Evolutionary conservation across 371 early-diverging fungal species (phyloP).

Genomic region (Apophysomyces sp.): DNA sequence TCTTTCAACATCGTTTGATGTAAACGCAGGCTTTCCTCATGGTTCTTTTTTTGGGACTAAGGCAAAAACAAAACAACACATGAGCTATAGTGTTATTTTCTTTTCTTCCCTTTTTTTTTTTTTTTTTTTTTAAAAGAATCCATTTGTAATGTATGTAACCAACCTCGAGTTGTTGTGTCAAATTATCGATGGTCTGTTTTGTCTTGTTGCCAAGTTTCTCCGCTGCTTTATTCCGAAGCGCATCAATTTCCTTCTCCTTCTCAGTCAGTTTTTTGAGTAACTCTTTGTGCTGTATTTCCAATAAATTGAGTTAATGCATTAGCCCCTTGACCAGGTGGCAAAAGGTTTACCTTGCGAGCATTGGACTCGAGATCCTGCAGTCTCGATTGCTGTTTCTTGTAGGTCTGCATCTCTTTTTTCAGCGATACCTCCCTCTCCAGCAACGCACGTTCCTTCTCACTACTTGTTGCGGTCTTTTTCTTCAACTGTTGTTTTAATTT

Average conservation of each 20-base stretch:
- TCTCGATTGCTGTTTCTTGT: conserved; percentile 5
- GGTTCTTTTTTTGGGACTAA: conserved; percentile 29
- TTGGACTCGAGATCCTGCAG: conserved; percentile 32
- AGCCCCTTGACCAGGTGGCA: not conserved
- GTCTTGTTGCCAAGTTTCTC: conserved; percentile 20
- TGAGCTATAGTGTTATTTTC: not conserved
- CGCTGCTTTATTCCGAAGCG: conserved; percentile 21
- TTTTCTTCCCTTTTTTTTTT: too few species aligned
- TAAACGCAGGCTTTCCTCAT: conserved; percentile 36
- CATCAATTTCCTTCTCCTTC: conserved; percentile 43
- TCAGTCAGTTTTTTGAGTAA: conserved; percentile 30
- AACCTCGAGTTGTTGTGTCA: conserved; percentile 33
- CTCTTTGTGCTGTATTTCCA: conserved; percentile 32
- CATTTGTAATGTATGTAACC: too few species aligned
- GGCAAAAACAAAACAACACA: not conserved
- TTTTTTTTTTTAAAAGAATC: too few species aligned
- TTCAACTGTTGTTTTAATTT: conserved; percentile 23
- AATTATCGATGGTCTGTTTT: conserved; percentile 26
- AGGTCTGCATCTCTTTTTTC: conserved; percentile 12
- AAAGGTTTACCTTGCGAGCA: conserved; percentile 12
- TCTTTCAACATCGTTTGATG: conserved; percentile 39
- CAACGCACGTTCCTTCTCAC: conserved; percentile 19
- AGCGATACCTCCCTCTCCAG: not conserved
- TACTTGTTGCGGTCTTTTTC: conserved; percentile 20
- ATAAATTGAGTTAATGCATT: not conserved